Evolutionary conservation across 495 filamentous ascomycete genomes (phyloP), one percentile per base, ranked within the genome.

Genomic region (Mytilinidion resinicola): DNA sequence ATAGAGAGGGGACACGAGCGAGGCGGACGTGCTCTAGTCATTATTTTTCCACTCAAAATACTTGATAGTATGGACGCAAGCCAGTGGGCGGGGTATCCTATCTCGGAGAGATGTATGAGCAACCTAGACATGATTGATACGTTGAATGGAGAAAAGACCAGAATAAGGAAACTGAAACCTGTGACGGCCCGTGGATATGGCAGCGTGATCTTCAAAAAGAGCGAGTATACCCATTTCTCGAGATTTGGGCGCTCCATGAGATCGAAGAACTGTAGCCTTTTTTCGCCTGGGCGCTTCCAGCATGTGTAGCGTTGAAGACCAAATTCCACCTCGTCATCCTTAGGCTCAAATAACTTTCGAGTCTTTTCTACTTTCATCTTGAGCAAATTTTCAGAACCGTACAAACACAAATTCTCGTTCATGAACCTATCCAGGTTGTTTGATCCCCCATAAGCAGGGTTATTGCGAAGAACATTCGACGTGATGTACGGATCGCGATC

Each of bases 61-160:
- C 53, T 54, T 25, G 57, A 51, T 17, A 72, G 55, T 10, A 73
- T 48, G 4, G 33, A 37, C 0, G 70, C 68, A 6, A 71, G 60
- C 70, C 72, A 76, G 21, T 76, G 72, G 2, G 67, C 60, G 4
- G 72, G 69, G 46, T 74, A 76, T 11, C 73, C 73, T 10, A 70
- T 34, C 39, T 69, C 60, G 12, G 51, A 56, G n/a, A 71, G 51
- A 35, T 69, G 62, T 1, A 52, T 52, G 2, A 73, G 49, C n/a
- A 72, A 60, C 11, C 66, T 67, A 17, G 73, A 19, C 43, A 73
- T 66, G 19, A 48, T 57, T 1, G 65, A 69, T 20, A 70, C 57
- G 44, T 73, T 73, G 8, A 71, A 55, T 7, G 73, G 72, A 4
- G 65, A 62, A 15, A 62, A 54, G 19, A 43, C 9, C 9, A 20